Evolutionary conservation across 345 rosid genomes (phyloP).

Genomic region (Populus ilicifolia): DNA sequence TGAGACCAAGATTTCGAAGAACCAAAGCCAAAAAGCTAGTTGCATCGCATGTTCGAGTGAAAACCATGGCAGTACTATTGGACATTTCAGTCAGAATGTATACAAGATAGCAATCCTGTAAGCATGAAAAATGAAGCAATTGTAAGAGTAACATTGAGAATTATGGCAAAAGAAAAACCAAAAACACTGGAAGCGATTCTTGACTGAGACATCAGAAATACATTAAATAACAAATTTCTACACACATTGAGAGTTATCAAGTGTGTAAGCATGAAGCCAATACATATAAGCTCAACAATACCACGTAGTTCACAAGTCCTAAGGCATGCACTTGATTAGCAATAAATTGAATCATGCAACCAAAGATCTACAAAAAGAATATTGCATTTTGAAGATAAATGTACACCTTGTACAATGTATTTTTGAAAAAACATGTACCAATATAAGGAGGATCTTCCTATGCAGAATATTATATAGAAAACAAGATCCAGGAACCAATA

Average conservation of each 20-base stretch:
- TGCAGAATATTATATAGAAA: too few relatives aligned
- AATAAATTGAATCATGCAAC: too few relatives aligned
- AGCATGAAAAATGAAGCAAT: constrained; percentile 12
- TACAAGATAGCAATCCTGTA: constrained; percentile 91
- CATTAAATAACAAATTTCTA: neutral
- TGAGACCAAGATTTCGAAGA: constrained; percentile 82
- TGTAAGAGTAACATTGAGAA: neutral
- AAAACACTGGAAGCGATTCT: neutral
- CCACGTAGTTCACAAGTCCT: too few relatives aligned
- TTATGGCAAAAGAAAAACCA: neutral
- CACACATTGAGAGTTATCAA: neutral
- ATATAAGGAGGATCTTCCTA: too few relatives aligned
- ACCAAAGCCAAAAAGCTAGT: constrained; percentile 66
- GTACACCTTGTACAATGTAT: too few relatives aligned
- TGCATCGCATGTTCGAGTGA: constrained; percentile 88
- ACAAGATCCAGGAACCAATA: too few relatives aligned
- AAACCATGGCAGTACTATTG: constrained; percentile 80
- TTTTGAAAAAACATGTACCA: too few relatives aligned
- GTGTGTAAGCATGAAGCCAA: neutral
- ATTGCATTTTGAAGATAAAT: too few relatives aligned
- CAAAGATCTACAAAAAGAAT: too few relatives aligned
- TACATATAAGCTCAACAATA: neutral
- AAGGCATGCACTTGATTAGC: too few relatives aligned
- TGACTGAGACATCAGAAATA: neutral
- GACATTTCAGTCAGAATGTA: constrained; percentile 68